phyloP scores from a whole-genome alignment of 2,329 filamentous ascomycete species.

The Gaeumannomyces tritici region DNA sequence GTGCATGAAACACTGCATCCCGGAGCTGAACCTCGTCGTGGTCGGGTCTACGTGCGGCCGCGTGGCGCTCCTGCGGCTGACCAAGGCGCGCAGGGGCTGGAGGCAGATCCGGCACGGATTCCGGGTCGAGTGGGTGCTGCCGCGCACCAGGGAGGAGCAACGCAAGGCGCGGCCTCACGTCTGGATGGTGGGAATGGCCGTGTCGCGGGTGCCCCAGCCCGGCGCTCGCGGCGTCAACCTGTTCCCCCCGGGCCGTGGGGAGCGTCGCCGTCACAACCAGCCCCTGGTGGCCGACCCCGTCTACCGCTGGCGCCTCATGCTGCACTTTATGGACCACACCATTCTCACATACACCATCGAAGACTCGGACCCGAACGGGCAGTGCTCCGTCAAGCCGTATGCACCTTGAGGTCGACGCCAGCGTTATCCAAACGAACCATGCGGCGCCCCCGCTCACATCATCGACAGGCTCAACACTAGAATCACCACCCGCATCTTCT shows the following conservation, averaged over 20 bases:
- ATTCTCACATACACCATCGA: conserved; percentile 60
- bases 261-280: background rate
- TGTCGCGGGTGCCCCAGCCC: conserved; percentile 50
- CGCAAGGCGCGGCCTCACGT: conserved; percentile 30
- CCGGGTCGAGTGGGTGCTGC: conserved; percentile 44
- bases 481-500: background rate
- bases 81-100: conserved; percentile 24
- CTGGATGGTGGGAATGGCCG: conserved; percentile 57
- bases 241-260: conserved; percentile 1
- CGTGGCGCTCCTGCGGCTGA: conserved; percentile 53
- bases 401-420: no score
- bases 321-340: conserved; percentile 63
- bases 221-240: conserved; percentile 17
- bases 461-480: background rate
- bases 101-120: conserved; percentile 25
- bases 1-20: conserved; percentile 54
- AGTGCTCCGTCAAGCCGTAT: background rate
- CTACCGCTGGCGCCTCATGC: conserved; percentile 55
- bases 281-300: background rate
- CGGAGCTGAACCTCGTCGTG: conserved; percentile 60
- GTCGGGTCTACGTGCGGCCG: conserved; percentile 58
- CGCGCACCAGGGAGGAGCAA: conserved; percentile 35
- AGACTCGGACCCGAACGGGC: background rate
- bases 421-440: no score
- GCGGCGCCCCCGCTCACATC: background rate